Percentiles rank a stretch among this genome's conserved stretches.
phyloP scores from a whole-genome alignment of 2,329 filamentous ascomycete genomes.

The Cladosporium oxysporum region DNA sequence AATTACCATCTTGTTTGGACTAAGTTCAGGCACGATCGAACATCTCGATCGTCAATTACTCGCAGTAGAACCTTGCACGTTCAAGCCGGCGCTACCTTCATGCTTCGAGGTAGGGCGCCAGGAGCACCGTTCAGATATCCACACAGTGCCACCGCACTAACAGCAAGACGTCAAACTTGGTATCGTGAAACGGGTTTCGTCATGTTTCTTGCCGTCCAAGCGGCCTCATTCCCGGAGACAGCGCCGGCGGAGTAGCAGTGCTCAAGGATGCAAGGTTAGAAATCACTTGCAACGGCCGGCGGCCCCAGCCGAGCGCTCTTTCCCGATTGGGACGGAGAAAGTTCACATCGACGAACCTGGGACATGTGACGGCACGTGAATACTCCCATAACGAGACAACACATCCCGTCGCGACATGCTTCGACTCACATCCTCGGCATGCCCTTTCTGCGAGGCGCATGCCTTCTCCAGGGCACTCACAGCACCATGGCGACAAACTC shows the following conservation, averaged over 20 bases:
- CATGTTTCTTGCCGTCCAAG: constrained; percentile 2
- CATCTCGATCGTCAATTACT: background rate
- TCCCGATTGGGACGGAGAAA: constrained; percentile 13
- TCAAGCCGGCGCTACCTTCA: background rate
- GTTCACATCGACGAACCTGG: constrained; percentile 1
- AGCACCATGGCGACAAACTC: constrained; percentile 40
- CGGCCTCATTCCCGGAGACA: background rate
- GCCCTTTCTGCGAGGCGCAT: constrained; percentile 46
- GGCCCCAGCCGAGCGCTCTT: constrained; percentile 5
- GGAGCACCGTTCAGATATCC: background rate
- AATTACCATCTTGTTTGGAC: background rate
- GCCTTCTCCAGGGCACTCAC: constrained; percentile 31
- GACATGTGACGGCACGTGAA: constrained; percentile 16
- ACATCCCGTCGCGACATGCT: constrained; percentile 28
- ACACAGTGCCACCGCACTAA: background rate
- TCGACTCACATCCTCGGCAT: constrained; percentile 34
- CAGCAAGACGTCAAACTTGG: background rate
- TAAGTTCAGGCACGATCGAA: background rate
- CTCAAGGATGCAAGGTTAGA: background rate
- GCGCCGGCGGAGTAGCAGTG: background rate
- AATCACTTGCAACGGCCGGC: background rate
- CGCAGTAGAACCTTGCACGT: background rate
- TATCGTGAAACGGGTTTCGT: constrained; percentile 6
- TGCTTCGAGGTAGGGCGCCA: background rate
- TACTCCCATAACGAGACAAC: background rate